These are phyloP conservation scores for Sporobolus alterniflorus DNA, from an alignment of 202 grass and related monocot genomes.

Conservation along the genomic window DNA sequence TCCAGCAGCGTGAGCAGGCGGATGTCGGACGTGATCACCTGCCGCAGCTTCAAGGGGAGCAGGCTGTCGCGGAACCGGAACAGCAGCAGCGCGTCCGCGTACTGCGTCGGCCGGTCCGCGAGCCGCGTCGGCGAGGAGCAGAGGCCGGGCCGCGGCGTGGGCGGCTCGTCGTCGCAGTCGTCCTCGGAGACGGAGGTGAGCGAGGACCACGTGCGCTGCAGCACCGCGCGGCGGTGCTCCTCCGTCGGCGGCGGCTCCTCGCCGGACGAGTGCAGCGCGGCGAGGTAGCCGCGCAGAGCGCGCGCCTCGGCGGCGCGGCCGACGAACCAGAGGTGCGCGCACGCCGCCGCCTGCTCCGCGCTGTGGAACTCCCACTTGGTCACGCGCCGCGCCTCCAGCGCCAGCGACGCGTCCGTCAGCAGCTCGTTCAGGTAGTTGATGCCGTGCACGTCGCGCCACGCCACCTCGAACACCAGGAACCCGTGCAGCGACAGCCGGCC, in stretches of 20 bases:
- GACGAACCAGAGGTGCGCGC: constrained; percentile 60
- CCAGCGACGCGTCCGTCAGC: constrained; percentile 78
- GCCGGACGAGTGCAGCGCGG: constrained; percentile 21
- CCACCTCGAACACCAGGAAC: constrained; percentile 89
- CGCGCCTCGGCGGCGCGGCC: constrained; percentile 44
- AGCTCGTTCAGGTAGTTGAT: constrained; percentile 97
- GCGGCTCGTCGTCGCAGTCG: too few relatives aligned
- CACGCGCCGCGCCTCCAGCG: constrained; percentile 81
- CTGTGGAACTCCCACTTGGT: constrained; percentile 91
- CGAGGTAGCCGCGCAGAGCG: constrained; percentile 48
- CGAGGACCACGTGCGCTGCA: constrained; percentile 3
- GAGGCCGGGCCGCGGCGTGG: too few relatives aligned
- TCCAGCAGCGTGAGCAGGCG: constrained; percentile 75
- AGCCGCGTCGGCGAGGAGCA: too few relatives aligned
- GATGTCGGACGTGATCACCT: constrained; percentile 76
- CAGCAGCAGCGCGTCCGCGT: constrained; percentile 70
- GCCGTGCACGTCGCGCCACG: constrained; percentile 81
- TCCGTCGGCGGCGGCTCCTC: background rate
- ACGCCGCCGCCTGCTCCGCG: constrained; percentile 69
- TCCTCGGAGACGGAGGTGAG: constrained; percentile 1
- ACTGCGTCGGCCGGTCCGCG: constrained; percentile 8
- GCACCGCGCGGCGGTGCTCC: background rate
- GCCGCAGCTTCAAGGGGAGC: constrained; percentile 62
- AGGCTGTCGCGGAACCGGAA: constrained; percentile 71
- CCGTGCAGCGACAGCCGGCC: constrained; percentile 53